phyloP scores from a whole-genome alignment of 2,329 filamentous ascomycete species.

The Graphiopsis chlorocephala region DNA sequence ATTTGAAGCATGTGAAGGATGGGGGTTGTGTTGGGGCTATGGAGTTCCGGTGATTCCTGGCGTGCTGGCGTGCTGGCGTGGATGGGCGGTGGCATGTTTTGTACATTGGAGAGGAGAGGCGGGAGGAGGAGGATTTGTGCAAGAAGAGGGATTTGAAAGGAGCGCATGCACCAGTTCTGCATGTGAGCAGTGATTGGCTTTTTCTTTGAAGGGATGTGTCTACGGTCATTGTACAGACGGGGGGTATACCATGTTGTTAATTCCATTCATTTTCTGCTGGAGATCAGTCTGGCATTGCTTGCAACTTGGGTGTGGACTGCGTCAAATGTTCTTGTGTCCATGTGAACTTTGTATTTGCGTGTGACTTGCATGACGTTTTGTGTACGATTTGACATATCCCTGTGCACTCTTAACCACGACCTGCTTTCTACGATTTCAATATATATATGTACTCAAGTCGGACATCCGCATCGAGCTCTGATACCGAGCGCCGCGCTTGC shows the following conservation, averaged over 20 bases:
- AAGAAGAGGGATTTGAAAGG: no score
- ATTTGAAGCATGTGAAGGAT: constrained; percentile 84
- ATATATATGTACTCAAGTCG: no score
- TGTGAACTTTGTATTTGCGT: background rate
- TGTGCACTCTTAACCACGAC: background rate
- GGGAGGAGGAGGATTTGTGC: no score
- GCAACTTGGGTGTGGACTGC: background rate
- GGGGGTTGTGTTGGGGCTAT: constrained; percentile 78
- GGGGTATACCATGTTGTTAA: background rate
- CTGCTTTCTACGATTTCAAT: background rate
- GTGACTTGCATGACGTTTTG: background rate
- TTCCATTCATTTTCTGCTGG: background rate
- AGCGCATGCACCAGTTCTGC: background rate
- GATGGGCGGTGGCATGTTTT: no score
- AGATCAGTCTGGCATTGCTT: background rate
- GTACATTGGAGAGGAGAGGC: no score
- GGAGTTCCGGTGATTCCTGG: constrained; percentile 78
- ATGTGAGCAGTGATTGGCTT: background rate
- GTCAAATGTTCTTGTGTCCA: background rate
- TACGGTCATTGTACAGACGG: background rate
- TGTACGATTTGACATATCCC: background rate
- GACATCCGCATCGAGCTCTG: background rate
- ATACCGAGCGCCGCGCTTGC: background rate
- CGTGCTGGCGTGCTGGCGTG: no score
- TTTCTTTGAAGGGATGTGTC: background rate